Evolutionary conservation across 495 filamentous ascomycete genomes (phyloP).

Genomic region (Hypomontagnella submonticulosa): DNA sequence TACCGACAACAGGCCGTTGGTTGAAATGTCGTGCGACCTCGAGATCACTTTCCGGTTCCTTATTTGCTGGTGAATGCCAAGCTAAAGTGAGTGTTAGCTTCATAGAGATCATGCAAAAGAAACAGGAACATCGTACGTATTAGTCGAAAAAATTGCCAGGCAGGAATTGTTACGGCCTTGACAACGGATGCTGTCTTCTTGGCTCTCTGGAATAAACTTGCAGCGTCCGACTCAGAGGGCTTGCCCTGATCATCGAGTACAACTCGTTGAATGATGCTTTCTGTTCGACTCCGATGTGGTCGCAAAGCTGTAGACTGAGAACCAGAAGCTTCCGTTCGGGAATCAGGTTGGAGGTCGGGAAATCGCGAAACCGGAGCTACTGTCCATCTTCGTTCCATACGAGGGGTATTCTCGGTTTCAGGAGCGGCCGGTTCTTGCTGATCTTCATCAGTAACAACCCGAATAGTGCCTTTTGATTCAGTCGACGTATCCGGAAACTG

Average conservation of each 20-base stretch:
- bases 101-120: background rate
- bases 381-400: constrained; percentile 50
- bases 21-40: constrained; percentile 62
- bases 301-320: constrained; percentile 41
- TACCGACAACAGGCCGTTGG: constrained; percentile 82
- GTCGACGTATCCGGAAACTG: constrained; percentile 22
- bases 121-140: constrained; percentile 69
- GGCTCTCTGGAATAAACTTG: constrained; percentile 51
- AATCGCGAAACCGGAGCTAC: constrained; percentile 44
- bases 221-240: constrained; percentile 51
- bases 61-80: constrained; percentile 68
- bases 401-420: constrained; percentile 13
- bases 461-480: constrained; percentile 50
- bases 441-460: constrained; percentile 51
- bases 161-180: constrained; percentile 92
- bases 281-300: constrained; percentile 52
- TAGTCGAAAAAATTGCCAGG: constrained; percentile 96
- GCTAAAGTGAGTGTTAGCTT: constrained; percentile 73
- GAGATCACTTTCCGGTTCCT: constrained; percentile 56
- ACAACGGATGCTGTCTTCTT: constrained; percentile 63
- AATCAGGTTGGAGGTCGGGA: constrained; percentile 20
- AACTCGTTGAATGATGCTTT: constrained; percentile 62
- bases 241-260: constrained; percentile 53
- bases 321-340: constrained; percentile 31
- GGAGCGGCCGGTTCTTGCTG: constrained; percentile 20